Conservation (phyloP, 202 grass and related monocot genomes). For the Schoenoplectus tabernaemontani region DNA sequence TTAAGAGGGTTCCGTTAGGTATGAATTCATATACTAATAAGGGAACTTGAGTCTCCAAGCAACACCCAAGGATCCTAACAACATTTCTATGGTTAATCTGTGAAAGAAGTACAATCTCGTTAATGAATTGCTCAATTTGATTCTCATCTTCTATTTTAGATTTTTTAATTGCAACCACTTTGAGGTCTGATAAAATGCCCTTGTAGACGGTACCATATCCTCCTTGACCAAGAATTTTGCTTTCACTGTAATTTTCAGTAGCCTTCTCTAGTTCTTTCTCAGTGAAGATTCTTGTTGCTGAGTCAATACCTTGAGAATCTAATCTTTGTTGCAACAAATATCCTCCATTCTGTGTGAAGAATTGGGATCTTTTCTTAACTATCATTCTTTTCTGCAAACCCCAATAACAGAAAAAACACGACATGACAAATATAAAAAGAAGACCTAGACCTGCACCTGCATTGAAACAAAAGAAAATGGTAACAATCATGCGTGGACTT, state of each 20-base stretch:
- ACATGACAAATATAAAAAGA: neutral
- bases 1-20: slow-evolving; percentile 3
- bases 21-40: slow-evolving; percentile 30
- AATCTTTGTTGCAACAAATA: slow-evolving; percentile 48
- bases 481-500: neutral
- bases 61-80: slow-evolving; percentile 18
- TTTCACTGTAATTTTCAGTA: slow-evolving; percentile 31
- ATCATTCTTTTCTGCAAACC: slow-evolving; percentile 32
- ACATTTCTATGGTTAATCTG: slow-evolving; percentile 24
- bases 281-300: slow-evolving; percentile 45
- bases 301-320: slow-evolving; percentile 8
- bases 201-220: slow-evolving; percentile 49
- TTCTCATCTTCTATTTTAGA: slow-evolving; percentile 25
- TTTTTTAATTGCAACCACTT: slow-evolving; percentile 33
- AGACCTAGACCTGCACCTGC: slow-evolving; percentile 36
- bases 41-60: slow-evolving; percentile 26
- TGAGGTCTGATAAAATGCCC: slow-evolving; percentile 34
- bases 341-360: slow-evolving; percentile 54
- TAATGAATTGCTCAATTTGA: slow-evolving; percentile 29
- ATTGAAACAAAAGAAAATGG: neutral
- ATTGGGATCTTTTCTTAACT: slow-evolving; percentile 28
- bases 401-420: slow-evolving; percentile 17
- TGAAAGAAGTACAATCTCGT: slow-evolving; percentile 28
- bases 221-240: slow-evolving; percentile 40
- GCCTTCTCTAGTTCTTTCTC: slow-evolving; percentile 42